Evolutionary conservation across 228 moss, liverwort and hornwort species (phyloP), one percentile per base, ranked within the genome.

Genomic region (Sphagnum magellanicum): DNA sequence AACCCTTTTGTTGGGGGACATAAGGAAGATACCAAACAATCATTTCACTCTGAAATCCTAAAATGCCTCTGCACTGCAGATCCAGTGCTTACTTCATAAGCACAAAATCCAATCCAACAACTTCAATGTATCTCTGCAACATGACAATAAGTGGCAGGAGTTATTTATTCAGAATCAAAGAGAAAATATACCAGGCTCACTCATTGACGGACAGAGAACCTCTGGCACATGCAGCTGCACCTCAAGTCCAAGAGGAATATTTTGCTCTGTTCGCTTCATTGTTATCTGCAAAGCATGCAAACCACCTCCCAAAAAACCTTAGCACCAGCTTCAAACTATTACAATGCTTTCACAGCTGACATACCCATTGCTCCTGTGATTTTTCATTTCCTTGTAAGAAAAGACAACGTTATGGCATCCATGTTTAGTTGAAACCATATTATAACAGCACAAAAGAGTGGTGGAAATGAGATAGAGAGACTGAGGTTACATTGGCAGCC

Each of bases 151-250:
- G 61, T 62, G 47, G 8, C 61, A 6, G 47, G 47, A 46, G 10
- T 6, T 16, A 62, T 16, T 6, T 12, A 6, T 46, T 46, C 6
- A 62, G 61, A 32, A 32, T 32, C 32, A 32, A 64, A 14, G 49
- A 10, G 64, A n/a, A 9, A 53, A 8, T 68, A 72, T 86, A 97
- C 96, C 96, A 76, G 96, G 96, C 71, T 97, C 96, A 87, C 96
- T 97, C 70, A 97, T 79, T 63, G 93, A 83, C 73, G 96, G 96
- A 81, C 93, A 88, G 64, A 97, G 71, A 51, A 93, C 72, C 74
- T 97, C 96, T 48, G 96, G 91, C 71, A 97, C 80, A 72, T 85
- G 76, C 53, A 97, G 73, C 78, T 97, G 96, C 77, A 97, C 91
- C 81, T 97, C 96, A 69, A 97, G 77, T 50, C 88, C 96, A 74